These are phyloP conservation scores for Anastatica hierochuntica DNA, from an alignment of 345 rosid genomes.

Conservation along the genomic window DNA sequence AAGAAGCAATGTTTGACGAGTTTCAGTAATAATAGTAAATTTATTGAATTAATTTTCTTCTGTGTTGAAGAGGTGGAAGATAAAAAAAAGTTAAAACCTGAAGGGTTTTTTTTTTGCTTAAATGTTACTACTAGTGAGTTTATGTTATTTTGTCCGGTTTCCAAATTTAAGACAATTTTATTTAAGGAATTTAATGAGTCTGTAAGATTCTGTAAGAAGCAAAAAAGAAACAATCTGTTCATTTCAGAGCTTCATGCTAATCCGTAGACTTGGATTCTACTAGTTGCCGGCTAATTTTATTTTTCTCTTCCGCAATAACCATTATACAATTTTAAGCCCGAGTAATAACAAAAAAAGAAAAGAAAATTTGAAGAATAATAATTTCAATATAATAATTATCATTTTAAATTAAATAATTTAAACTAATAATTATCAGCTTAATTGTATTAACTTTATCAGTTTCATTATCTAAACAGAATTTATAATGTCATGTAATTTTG, in stretches of 20 bases:
- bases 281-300: slow-evolving; percentile 15
- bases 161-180: background rate
- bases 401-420: too few species aligned
- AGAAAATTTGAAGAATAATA: too few species aligned
- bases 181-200: background rate
- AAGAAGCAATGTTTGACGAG: slow-evolving; percentile 45
- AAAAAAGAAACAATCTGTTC: slow-evolving; percentile 20
- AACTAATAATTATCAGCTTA: too few species aligned
- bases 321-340: too few species aligned
- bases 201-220: slow-evolving; percentile 24
- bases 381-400: too few species aligned
- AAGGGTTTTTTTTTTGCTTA: background rate
- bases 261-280: slow-evolving; percentile 20
- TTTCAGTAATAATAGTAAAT: slow-evolving; percentile 11
- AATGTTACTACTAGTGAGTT: slow-evolving; percentile 2
- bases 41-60: background rate
- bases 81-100: background rate
- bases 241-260: slow-evolving; percentile 21
- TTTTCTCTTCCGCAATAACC: too few species aligned
- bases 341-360: too few species aligned
- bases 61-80: slow-evolving; percentile 9
- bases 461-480: too few species aligned
- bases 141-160: slow-evolving; percentile 17
- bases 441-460: too few species aligned
- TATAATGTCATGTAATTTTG: too few species aligned